phyloP scores from a whole-genome alignment of 306 rosid species.

The Cercis canadensis region DNA sequence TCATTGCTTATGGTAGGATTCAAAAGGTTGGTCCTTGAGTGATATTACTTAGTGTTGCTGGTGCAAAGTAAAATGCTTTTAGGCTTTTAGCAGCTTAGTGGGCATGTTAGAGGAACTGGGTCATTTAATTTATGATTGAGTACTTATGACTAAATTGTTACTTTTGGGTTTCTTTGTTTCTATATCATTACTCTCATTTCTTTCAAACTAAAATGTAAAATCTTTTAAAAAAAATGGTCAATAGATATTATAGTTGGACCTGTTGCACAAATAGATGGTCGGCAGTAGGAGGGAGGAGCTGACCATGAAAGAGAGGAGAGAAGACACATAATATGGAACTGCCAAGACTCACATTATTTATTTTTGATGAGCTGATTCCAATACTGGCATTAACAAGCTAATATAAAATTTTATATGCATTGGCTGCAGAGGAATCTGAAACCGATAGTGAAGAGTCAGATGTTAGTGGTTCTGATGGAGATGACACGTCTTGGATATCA shows the following conservation, averaged over 20 bases:
- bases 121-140: background rate
- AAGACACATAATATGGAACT: background rate
- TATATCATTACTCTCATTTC: background rate
- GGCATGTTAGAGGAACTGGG: background rate
- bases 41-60: background rate
- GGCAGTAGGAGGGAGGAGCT: background rate
- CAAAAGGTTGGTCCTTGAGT: background rate
- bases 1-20: background rate
- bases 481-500: slow-evolving; percentile 97
- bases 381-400: slow-evolving; percentile 15
- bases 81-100: background rate
- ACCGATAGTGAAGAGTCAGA: slow-evolving; percentile 97
- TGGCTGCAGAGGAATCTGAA: slow-evolving; percentile 89
- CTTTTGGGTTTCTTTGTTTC: background rate
- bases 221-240: background rate
- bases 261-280: slow-evolving; percentile 2
- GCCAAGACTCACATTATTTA: too few species aligned
- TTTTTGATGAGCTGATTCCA: background rate
- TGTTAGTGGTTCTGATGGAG: slow-evolving; percentile 97
- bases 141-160: too few species aligned
- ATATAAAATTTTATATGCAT: slow-evolving; percentile 29
- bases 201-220: background rate
- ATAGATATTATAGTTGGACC: background rate
- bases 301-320: background rate
- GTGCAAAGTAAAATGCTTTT: too few species aligned